Percentiles rank a stretch among this genome's conserved stretches.
phyloP scores from a whole-genome alignment of 139 green algal species.

The Chlamydomonas incerta region DNA sequence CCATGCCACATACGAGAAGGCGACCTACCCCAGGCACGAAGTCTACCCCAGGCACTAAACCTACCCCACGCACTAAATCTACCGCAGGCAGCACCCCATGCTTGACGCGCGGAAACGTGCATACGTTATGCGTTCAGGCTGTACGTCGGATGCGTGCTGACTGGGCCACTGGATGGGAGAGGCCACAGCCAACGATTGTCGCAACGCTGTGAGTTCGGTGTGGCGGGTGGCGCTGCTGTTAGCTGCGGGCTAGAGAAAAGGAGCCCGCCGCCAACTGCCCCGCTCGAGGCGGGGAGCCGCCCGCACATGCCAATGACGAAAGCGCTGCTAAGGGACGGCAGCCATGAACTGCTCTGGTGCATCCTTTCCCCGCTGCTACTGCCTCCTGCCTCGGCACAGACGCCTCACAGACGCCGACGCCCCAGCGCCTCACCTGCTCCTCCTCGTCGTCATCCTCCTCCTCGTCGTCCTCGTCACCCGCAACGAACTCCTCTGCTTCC shows the following conservation, averaged over 20 bases:
- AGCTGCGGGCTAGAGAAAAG: neutral
- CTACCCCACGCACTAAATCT: too few relatives aligned
- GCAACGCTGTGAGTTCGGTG: neutral
- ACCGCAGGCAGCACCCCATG: too few relatives aligned
- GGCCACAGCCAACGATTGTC: constrained; percentile 41
- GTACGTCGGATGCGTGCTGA: constrained; percentile 8
- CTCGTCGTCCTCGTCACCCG: constrained; percentile 56
- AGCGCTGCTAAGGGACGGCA: too few relatives aligned
- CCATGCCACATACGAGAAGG: too few relatives aligned
- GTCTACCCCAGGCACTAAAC: too few relatives aligned
- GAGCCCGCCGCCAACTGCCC: neutral
- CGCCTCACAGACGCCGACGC: too few relatives aligned
- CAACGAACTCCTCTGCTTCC: constrained; percentile 41
- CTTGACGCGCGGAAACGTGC: too few relatives aligned
- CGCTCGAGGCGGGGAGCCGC: constrained; percentile 1
- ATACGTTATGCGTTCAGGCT: too few relatives aligned
- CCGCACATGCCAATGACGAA: constrained; percentile 10
- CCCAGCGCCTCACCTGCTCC: constrained; percentile 27
- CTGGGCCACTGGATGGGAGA: neutral
- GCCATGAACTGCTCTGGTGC: too few relatives aligned
- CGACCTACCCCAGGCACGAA: too few relatives aligned
- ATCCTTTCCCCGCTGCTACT: too few relatives aligned
- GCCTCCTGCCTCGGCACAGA: too few relatives aligned
- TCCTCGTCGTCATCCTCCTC: constrained; percentile 64
- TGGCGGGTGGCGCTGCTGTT: neutral